Evolutionary conservation across 352 stramenopile genomes (phyloP), one percentile per base, ranked within the genome.

Genomic region (Aphanomyces cochlioides): DNA sequence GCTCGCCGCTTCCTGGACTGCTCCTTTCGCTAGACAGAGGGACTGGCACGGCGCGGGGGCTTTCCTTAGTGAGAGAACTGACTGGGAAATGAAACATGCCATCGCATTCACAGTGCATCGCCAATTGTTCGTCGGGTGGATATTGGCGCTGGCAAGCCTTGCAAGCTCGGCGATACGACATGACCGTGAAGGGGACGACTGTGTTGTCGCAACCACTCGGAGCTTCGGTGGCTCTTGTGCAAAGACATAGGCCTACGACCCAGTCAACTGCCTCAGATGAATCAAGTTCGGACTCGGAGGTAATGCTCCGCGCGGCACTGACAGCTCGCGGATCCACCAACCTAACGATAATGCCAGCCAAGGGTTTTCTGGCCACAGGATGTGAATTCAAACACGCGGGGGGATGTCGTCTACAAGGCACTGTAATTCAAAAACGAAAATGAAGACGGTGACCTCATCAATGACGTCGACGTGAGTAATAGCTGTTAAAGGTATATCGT

Each of bases 151-250:
- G 64, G 39, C 64, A 70, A 17, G 53, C 47, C 36, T 70, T 70
- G 54, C 64, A 70, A 28, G 64, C 64, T 7, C 64, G 64, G 8
- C 64, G 64, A 36, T 70, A 70, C 13, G 64, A 70, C 64, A 70
- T 70, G 48, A 70, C 64, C 15, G 61, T 61, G 21, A 70, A 70
- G 64, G 56, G 7, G 64, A 34, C 37, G 64, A 70, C 34, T 59
- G 34, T 5, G 47, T 40, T 19, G 64, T 70, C 2, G 64, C 13
- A 4, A 70, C 7, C 4, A 70, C 64, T 7, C 64, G 45, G 5
- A 70, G 47, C 41, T 59, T 28, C 7, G 15, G 7, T n/a, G 36
- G 43, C 36, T 19, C 64, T 47, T 41, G 47, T 48, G n/a, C n/a
- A 47, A 70, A 60, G 13, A 61, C 64, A 40, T 70, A 70, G 17